These are phyloP conservation scores for Lasiodiplodia gonubiensis DNA, from an alignment of 2,329 filamentous ascomycete species.

Conservation along the genomic window DNA sequence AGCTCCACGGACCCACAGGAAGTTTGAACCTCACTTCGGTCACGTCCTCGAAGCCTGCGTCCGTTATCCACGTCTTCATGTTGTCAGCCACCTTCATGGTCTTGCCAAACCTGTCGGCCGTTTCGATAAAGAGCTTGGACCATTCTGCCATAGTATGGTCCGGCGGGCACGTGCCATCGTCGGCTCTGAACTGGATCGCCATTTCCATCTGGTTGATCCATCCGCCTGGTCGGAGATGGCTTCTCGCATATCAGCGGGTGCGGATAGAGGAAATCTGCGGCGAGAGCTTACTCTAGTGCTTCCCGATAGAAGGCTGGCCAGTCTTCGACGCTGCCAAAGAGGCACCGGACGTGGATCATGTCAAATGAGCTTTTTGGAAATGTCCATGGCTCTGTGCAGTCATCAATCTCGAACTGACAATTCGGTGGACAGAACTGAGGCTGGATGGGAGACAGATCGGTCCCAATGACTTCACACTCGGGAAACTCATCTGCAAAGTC, in stretches of 20 bases:
- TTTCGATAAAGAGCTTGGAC: conserved; percentile 36
- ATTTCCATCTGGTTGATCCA: conserved; percentile 39
- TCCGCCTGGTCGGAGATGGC: conserved; percentile 37
- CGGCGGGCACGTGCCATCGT: conserved; percentile 33
- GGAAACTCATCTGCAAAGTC: conserved; percentile 43
- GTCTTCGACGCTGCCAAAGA: conserved; percentile 35
- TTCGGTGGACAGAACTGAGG: conserved; percentile 52
- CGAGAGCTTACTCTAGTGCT: conserved; percentile 34
- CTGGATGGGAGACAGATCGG: conserved; percentile 55
- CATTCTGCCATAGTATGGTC: conserved; percentile 37
- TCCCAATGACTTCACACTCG: conserved; percentile 47
- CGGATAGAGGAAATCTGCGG: background rate
- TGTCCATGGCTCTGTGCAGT: conserved; percentile 46
- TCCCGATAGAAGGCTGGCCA: conserved; percentile 36
- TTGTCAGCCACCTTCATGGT: conserved; percentile 44
- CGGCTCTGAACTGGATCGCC: conserved; percentile 36
- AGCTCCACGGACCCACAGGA: conserved; percentile 38
- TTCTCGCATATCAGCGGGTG: conserved; percentile 14
- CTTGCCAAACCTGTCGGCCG: conserved; percentile 43
- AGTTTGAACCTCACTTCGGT: conserved; percentile 50
- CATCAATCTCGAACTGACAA: conserved; percentile 58
- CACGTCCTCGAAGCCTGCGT: conserved; percentile 62
- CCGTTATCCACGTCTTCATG: conserved; percentile 52
- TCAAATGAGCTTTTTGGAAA: conserved; percentile 37
- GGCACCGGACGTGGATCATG: conserved; percentile 34